These are phyloP conservation scores for Phaeomoniella chlamydospora DNA, from an alignment of 2,329 filamentous ascomycete genomes.

Conservation along the genomic window DNA sequence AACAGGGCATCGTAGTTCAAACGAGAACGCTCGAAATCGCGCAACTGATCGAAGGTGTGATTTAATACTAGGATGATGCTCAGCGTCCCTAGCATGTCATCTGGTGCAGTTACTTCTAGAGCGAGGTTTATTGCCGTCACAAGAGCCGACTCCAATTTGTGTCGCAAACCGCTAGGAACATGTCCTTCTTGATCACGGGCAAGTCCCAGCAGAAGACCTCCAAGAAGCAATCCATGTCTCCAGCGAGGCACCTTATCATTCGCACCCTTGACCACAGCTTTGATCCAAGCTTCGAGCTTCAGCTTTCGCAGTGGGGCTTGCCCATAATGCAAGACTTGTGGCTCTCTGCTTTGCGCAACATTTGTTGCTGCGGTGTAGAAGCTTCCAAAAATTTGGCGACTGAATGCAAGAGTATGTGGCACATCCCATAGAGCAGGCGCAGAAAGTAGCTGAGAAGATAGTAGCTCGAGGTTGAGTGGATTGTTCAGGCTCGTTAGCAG, in stretches of 20 bases:
- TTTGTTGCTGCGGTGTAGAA: conserved; percentile 47
- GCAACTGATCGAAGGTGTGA: conserved; percentile 60
- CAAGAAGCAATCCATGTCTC: conserved; percentile 72
- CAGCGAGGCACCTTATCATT: conserved; percentile 53
- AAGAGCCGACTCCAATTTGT: conserved; percentile 57
- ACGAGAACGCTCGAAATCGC: conserved; percentile 40
- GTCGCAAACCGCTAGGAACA: conserved; percentile 49
- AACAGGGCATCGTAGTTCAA: conserved; percentile 58
- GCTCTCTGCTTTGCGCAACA: conserved; percentile 31
- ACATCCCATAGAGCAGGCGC: conserved; percentile 45
- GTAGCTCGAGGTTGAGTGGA: conserved; percentile 44
- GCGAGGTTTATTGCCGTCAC: conserved; percentile 66
- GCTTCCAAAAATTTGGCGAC: conserved; percentile 42
- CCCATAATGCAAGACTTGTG: conserved; percentile 17
- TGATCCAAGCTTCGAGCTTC: conserved; percentile 41
- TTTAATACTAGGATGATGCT: conserved; percentile 57
- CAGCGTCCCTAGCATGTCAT: conserved; percentile 30
- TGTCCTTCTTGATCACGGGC: conserved; percentile 43
- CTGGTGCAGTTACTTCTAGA: conserved; percentile 40
- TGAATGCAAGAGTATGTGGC: conserved; percentile 38
- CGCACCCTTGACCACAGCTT: conserved; percentile 43
- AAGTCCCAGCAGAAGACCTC: conserved; percentile 65
- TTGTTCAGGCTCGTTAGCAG: conserved; percentile 39
- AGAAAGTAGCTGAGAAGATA: conserved; percentile 44
- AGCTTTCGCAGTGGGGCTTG: conserved; percentile 33